Evolutionary conservation across 805 yeast species (phyloP), one percentile per base, ranked within the genome.

Genomic region (Ogataea nitratoaversa): DNA sequence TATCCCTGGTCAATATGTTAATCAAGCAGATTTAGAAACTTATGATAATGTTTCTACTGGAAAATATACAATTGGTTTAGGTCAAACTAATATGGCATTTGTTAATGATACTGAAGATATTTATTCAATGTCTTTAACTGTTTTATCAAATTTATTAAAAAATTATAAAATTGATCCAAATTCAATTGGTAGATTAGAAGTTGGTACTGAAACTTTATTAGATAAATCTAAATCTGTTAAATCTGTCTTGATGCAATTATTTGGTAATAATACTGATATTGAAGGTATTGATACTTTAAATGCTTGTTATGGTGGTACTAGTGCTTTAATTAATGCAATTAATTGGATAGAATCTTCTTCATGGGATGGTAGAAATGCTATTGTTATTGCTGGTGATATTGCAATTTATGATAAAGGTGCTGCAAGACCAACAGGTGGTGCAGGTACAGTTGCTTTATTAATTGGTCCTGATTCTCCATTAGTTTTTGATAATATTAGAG

Each of bases 361-460:
- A 32, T 93, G 99, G 99, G 99, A 93, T 60, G 99, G 99, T 49
- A 81, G 98, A 66, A 89, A 91, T 59, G 98, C 98, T 41, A 78
- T 93, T 57, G 99, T 91, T 41, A 96, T 91, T 18, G 82, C 93
- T 62, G 98, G 97, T 67, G 99, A 93, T 68, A 93, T 93, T 65
- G 99, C 99, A 60, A 82, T 93, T 53, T 93, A 93, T 68, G 89
- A 90, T 57, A 79, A 90, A 70, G 99, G 99, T 63, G 84, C 95
- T 29, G 99, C 99, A 42, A 84, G 99, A 76, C 99, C 99, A 60
- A 93, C 99, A 39, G 99, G 99, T 66, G 99, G 99, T 72, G 97
- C 95, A 40, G 99, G 99, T 63, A 76, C 95, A 35, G 95, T 91
- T 45, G 99, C 99, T 32, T 57, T 93, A 61, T 79, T 85, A 63